Evolutionary conservation across 345 rosid genomes (phyloP), one percentile per base, ranked within the genome.

Genomic region (Eucalyptus brandiana): DNA sequence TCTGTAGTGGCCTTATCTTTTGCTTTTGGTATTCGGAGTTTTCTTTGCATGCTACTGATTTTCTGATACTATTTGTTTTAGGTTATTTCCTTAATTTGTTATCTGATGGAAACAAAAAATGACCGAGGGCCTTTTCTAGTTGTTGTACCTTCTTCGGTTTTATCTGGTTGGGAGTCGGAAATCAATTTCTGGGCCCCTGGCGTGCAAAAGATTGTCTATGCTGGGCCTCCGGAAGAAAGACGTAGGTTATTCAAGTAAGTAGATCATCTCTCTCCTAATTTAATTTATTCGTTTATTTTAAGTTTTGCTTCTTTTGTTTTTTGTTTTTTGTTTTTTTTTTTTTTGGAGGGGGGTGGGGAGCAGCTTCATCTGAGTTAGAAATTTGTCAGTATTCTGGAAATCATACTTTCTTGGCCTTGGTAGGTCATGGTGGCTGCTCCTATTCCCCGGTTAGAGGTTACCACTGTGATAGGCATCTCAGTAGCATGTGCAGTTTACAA

Each of bases 81-180:
- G 98, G 99, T 97, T 87, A 96, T 96, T 89, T 92, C 97, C 88
- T 92, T 97, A 86, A 97, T 97, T 89, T 97, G 99, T 92, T 95
- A 96, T 92, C 93, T 97, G 94, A 97, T 97, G 99, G 99, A 96
- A 93, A 91, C 93, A 67, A 96, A 97, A 93, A 96, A 96, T 91
- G 99, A 97, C 87, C 93, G 97, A 94, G 99, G 99, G 67, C 99
- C 99, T 88, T 97, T 97, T 92, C 92, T 97, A 91, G 98, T 97
- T 89, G 99, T 97, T 90, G 99, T 97, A 21, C 99, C 99, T 88
- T 97, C 99, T 76, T 97, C 99, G 44, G 99, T 97, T 88, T 94
- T 97, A 88, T 96, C 98, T 62, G 98, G 99, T 44, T 97, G 99
- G 99, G 98, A 93, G 90, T 91, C 97, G 2, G 99, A 97, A 94